Evolutionary conservation across 345 rosid species (phyloP), one percentile per base, ranked within the genome.

Genomic region (Citrus maxima): DNA sequence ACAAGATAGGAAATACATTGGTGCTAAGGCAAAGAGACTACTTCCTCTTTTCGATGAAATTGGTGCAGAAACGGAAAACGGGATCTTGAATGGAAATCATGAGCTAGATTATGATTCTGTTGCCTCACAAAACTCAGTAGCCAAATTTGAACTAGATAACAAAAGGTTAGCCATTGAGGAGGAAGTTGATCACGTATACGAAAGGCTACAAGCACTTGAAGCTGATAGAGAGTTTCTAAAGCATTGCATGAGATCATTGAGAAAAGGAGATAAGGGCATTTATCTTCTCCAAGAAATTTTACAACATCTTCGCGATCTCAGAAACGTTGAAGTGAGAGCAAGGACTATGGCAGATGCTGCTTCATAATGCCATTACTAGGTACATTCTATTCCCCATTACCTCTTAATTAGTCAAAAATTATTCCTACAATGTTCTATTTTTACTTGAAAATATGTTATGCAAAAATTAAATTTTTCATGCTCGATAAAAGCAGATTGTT

Each of bases 141-240:
- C 83, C 78, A 81, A 80, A 73, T 71, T 79, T 40, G 90, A 67
- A 74, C 72, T 16, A 2, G 89, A 85, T 46, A 83, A 72, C 73
- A 82, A 80, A 81, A 82, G 73, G 82, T 70, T 77, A 1, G 80
- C 87, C 0, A 74, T 91, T 0, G 98, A 90, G 81, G 99, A 91
- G 62, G 98, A 90, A 71, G 92, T 94, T 60, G 95, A 97, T 75
- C 92, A 90, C 75, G 90, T 97, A 12, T 90, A 94, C 19, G 98
- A 91, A 78, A 92, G 98, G 81, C 86, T 97, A 70, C 98, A 91
- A 82, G 97, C 97, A 25, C 82, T 97, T 0, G 99, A 97, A 64
- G 96, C 97, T 18, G 98, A 97, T 77, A 88, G 98, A 78, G 98
- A 97, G 82, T 97, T 97, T 79, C 86, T 97, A 58, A 90, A 86